These are phyloP conservation scores for Teunomyces kruisii DNA, from an alignment of 805 yeast genomes.

Conservation along the genomic window DNA sequence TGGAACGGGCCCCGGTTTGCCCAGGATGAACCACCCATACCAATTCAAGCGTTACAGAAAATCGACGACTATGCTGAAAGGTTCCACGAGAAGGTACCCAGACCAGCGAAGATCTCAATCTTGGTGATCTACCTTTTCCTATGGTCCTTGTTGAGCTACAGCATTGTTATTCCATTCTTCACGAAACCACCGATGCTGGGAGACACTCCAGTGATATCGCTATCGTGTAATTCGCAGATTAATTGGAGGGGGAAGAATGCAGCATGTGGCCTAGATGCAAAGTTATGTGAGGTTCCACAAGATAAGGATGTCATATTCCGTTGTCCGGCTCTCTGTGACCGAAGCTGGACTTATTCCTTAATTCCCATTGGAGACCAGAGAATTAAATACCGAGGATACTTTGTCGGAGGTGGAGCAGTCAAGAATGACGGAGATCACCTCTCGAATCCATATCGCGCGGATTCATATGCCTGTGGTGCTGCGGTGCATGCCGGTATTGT, in stretches of 20 bases:
- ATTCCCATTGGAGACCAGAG: conserved; percentile 69
- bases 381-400: conserved; percentile 68
- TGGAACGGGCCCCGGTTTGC: conserved; percentile 57
- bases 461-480: conserved; percentile 86
- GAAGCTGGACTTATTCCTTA: conserved; percentile 73
- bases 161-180: conserved; percentile 46
- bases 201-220: conserved; percentile 33
- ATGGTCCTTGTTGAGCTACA: conserved; percentile 45
- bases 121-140: conserved; percentile 40
- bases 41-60: conserved; percentile 12
- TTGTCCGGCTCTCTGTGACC: conserved; percentile 88
- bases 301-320: conserved; percentile 53
- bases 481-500: conserved; percentile 84
- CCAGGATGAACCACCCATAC: conserved; percentile 11
- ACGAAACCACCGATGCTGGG: conserved; percentile 25
- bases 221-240: conserved; percentile 49
- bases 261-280: conserved; percentile 72
- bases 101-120: conserved; percentile 24
- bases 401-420: conserved; percentile 71
- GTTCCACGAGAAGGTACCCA: conserved; percentile 28
- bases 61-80: conserved; percentile 47
- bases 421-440: conserved; percentile 18
- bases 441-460: conserved; percentile 75
- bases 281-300: conserved; percentile 51
- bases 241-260: conserved; percentile 76